These are phyloP conservation scores for Aspergillus felis DNA, from an alignment of 2,329 filamentous ascomycete genomes.

Conservation along the genomic window DNA sequence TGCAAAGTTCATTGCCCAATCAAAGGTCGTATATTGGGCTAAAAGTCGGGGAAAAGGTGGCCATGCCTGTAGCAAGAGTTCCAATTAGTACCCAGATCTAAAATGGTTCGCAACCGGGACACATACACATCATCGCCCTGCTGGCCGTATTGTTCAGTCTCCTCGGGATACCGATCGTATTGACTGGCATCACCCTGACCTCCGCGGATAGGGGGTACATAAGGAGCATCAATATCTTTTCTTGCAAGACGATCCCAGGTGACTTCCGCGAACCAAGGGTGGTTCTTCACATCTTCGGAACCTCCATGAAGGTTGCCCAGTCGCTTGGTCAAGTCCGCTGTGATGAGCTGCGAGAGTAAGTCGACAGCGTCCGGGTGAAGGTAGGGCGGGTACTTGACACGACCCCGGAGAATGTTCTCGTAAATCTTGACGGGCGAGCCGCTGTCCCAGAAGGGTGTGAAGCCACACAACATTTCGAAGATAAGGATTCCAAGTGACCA, in stretches of 20 bases:
- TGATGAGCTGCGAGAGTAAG: conserved; percentile 87
- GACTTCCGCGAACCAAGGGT: conserved; percentile 95
- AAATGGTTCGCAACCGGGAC: not conserved
- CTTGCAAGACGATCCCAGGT: conserved; percentile 92
- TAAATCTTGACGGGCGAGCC: conserved; percentile 99
- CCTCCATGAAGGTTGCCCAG: conserved; percentile 91
- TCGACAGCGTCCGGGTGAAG: conserved; percentile 93
- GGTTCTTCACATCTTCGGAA: conserved; percentile 86
- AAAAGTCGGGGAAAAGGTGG: conserved; percentile 73
- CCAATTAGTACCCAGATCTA: not conserved
- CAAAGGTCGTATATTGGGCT: conserved; percentile 35
- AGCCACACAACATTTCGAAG: conserved; percentile 99
- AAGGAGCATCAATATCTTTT: conserved; percentile 97
- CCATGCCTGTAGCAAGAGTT: conserved; percentile 55
- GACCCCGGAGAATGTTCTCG: conserved; percentile 95
- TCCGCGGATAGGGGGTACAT: conserved; percentile 91
- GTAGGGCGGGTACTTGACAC: conserved; percentile 94
- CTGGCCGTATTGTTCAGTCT: conserved; percentile 85
- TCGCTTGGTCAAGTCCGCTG: conserved; percentile 88
- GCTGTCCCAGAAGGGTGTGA: conserved; percentile 98
- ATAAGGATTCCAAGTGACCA: conserved; percentile 98
- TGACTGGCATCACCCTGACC: conserved; percentile 93
- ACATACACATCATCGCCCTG: conserved; percentile 82
- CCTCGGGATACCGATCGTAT: conserved; percentile 97
- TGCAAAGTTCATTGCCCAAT: conserved; percentile 26